A percentile compares a stretch with the other conserved stretches of the same genome.
Evolutionary conservation across 768 basidiomycete genomes (phyloP).

Genomic region (Coprinellus micaceus): DNA sequence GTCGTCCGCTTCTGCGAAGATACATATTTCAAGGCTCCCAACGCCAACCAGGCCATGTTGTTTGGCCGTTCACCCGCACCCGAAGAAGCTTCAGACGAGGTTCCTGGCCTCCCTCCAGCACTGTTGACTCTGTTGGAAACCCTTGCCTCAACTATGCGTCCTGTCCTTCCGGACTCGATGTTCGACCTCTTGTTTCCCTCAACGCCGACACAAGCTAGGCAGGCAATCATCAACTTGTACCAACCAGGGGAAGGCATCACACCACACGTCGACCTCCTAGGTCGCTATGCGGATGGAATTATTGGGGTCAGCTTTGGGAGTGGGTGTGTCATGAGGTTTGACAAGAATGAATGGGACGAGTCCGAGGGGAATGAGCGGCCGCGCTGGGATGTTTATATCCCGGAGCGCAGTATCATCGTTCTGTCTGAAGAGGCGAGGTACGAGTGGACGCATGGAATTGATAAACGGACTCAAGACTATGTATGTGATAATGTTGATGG

Average conservation of each 20-base stretch:
- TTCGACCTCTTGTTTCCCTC: conserved; percentile 61
- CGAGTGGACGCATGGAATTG: conserved; percentile 86
- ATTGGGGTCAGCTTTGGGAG: conserved; percentile 81
- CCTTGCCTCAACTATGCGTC: conserved; percentile 46
- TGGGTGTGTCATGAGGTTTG: conserved; percentile 79
- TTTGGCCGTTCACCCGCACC: conserved; percentile 50
- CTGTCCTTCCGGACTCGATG: conserved; percentile 45
- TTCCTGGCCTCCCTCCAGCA: conserved; percentile 49
- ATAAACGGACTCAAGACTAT: conserved; percentile 53
- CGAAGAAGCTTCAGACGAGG: conserved; percentile 19
- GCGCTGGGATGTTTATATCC: conserved; percentile 61
- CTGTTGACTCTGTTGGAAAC: conserved; percentile 50
- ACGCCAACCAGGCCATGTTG: conserved; percentile 82
- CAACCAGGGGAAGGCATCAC: conserved; percentile 85
- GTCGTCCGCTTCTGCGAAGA: conserved; percentile 50
- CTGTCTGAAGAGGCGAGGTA: conserved; percentile 81
- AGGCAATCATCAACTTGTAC: conserved; percentile 90
- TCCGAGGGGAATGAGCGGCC: conserved; percentile 10
- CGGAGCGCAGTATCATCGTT: conserved; percentile 71
- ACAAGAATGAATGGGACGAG: conserved; percentile 19
- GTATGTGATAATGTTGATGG: conserved; percentile 37
- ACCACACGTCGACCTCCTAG: conserved; percentile 81
- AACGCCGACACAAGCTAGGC: conserved; percentile 51
- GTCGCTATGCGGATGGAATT: conserved; percentile 86
- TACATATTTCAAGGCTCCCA: conserved; percentile 48